phyloP scores from a whole-genome alignment of 441 rosid species.

The Isatis lusitanica region DNA sequence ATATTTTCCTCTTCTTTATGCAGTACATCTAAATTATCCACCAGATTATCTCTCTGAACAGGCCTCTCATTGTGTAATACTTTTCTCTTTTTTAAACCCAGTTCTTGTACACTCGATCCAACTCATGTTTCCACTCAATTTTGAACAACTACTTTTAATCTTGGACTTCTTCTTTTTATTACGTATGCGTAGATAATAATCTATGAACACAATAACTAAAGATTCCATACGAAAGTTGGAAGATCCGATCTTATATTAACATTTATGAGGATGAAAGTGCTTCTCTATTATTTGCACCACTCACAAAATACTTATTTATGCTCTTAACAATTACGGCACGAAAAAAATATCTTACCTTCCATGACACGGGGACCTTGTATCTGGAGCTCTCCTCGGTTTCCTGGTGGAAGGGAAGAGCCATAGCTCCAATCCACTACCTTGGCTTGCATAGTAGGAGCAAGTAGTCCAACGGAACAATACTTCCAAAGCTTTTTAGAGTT shows the following conservation, averaged over 20 bases:
- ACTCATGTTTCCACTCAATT: too few species aligned
- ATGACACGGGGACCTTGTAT: conserved; percentile 76
- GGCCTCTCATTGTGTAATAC: too few species aligned
- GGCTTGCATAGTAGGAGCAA: conserved; percentile 86
- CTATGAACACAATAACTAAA: background rate
- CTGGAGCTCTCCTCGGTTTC: conserved; percentile 75
- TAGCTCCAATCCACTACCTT: conserved; percentile 69
- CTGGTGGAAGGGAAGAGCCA: conserved; percentile 67
- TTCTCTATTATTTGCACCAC: background rate
- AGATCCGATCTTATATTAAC: background rate
- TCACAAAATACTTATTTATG: too few species aligned
- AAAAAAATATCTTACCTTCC: conserved; percentile 54
- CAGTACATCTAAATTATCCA: too few species aligned
- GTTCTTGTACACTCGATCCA: too few species aligned
- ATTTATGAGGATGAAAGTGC: background rate
- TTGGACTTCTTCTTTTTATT: too few species aligned
- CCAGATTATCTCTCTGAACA: too few species aligned
- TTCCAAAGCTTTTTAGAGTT: conserved; percentile 45
- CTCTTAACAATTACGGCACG: background rate
- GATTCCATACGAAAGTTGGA: background rate
- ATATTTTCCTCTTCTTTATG: too few species aligned
- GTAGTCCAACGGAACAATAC: conserved; percentile 67
- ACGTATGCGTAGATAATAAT: background rate
- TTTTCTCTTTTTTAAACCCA: too few species aligned
- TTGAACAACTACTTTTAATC: too few species aligned